phyloP scores from a whole-genome alignment of 2,329 filamentous ascomycete genomes.

The Exophiala calicioides region DNA sequence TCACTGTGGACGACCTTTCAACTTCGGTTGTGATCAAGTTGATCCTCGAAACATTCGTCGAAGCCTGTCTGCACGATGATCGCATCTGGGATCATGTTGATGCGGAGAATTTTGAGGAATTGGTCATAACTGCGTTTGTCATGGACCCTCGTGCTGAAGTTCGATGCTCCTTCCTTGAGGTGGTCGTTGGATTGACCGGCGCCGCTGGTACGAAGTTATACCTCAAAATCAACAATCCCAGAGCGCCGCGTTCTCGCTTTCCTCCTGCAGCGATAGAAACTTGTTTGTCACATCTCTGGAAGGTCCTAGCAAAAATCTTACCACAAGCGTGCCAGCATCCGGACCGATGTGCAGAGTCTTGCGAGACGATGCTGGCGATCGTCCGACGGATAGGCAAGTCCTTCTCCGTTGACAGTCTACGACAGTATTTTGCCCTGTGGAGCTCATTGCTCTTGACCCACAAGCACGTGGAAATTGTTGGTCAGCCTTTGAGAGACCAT shows the following conservation, averaged over 20 bases:
- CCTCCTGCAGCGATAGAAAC: constrained; percentile 27
- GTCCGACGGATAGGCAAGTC: constrained; percentile 46
- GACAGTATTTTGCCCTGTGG: constrained; percentile 48
- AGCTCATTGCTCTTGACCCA: constrained; percentile 46
- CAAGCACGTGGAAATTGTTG: constrained; percentile 48
- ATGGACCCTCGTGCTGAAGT: constrained; percentile 38
- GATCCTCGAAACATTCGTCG: constrained; percentile 50
- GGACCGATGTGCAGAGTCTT: constrained; percentile 47
- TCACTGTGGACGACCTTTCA: constrained; percentile 12
- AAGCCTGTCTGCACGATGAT: constrained; percentile 50
- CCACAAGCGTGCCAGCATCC: constrained; percentile 41
- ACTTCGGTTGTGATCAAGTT: constrained; percentile 21
- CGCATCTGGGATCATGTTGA: constrained; percentile 45
- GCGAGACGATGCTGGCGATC: constrained; percentile 45
- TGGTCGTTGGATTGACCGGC: constrained; percentile 28
- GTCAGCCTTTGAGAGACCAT: constrained; percentile 46
- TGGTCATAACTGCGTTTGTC: constrained; percentile 25
- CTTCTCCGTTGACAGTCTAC: constrained; percentile 40
- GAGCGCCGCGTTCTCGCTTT: constrained; percentile 29
- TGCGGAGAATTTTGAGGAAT: constrained; percentile 14
- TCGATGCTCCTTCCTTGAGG: constrained; percentile 28
- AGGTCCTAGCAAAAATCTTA: constrained; percentile 43
- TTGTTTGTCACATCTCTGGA: constrained; percentile 48
- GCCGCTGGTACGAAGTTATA: constrained; percentile 22
- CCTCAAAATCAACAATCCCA: constrained; percentile 26